phyloP scores from a whole-genome alignment of 768 basidiomycete genomes.

The Kwoniella dejecticola region DNA sequence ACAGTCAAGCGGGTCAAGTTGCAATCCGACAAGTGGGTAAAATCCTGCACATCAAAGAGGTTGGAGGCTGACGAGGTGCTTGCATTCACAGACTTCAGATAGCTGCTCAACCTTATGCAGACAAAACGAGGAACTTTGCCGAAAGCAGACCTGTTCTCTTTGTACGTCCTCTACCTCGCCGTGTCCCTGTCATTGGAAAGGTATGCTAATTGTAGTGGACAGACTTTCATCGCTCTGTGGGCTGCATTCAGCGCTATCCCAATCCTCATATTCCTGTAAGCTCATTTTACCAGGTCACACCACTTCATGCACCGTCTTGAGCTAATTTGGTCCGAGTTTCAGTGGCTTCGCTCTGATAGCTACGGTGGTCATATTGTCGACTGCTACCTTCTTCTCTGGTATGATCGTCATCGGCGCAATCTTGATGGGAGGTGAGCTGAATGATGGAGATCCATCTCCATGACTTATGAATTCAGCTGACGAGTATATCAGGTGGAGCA shows the following conservation, averaged over 20 bases:
- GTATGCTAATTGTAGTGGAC: no score
- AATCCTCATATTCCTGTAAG: constrained; percentile 37
- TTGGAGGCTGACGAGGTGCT: neutral
- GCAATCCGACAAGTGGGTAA: constrained; percentile 39
- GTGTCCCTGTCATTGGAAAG: no score
- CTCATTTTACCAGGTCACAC: neutral
- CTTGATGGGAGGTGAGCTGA: constrained; percentile 32
- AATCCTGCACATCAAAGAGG: neutral
- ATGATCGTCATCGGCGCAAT: constrained; percentile 29
- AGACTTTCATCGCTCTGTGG: constrained; percentile 47
- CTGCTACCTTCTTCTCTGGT: constrained; percentile 21
- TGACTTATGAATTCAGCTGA: neutral
- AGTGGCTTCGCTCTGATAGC: constrained; percentile 38
- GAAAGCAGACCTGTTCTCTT: constrained; percentile 43
- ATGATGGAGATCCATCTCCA: no score
- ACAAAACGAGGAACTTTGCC: constrained; percentile 41
- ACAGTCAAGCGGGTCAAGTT: constrained; percentile 35
- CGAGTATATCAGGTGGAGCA: neutral
- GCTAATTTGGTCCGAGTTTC: neutral
- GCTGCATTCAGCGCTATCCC: constrained; percentile 36
- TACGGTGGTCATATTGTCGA: constrained; percentile 30
- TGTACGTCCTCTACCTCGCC: no score
- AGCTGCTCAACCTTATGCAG: constrained; percentile 40
- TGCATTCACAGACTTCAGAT: constrained; percentile 29
- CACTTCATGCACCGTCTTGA: neutral